Base-by-base conservation (phyloP, 2,329 filamentous ascomycete species). In the Aureobasidium subglaciale region DNA sequence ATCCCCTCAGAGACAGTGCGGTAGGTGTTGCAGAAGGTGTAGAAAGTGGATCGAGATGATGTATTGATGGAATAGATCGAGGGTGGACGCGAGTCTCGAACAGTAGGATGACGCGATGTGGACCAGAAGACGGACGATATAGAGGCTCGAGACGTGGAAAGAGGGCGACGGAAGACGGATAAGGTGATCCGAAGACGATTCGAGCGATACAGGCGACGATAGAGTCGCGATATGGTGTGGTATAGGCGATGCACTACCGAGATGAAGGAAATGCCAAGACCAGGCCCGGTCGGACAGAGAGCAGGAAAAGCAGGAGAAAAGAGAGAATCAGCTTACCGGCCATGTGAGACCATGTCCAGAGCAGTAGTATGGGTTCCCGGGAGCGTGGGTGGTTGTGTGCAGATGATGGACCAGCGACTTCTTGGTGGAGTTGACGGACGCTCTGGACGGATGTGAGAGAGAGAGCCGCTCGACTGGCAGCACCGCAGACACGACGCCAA, bases 251-350 rank as follows among this genome's bases (percentile, higher is more conserved):
- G 16, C 25, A 34, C 16, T 45, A 18, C 22, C 24, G 24, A 16
- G 42, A 25, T 5, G n/a, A 48, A 41, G 27, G 34, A 32, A 40
- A 35, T 43, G 54, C 42, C 54, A 49, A 49, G 54, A 38, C 34
- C 34, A 20, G 27, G 4, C 13, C 25, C 2, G 10, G 27, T 22
- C 15, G 15, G 8, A 22, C 20, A 42, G 9, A 34, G 27, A 25
- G 38, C 29, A 35, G 43, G 20, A n/a, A 24, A 40, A 18, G 20
- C n/a, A 35, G 34, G 8, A 15, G 38, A 63, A 61, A 65, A 65
- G 63, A 71, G 66, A 64, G 41, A 65, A 63, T 60, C 63, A 64
- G 81, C 78, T 79, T 71, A 82, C 80, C 78, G 73, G 80, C 78
- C 79, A 83, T 82, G 72, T 68, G 73, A 71, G 70, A 73, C 45